Evolutionary conservation across 805 yeast species (phyloP).

Genomic region (Cyberlindnera subsufficiens): DNA sequence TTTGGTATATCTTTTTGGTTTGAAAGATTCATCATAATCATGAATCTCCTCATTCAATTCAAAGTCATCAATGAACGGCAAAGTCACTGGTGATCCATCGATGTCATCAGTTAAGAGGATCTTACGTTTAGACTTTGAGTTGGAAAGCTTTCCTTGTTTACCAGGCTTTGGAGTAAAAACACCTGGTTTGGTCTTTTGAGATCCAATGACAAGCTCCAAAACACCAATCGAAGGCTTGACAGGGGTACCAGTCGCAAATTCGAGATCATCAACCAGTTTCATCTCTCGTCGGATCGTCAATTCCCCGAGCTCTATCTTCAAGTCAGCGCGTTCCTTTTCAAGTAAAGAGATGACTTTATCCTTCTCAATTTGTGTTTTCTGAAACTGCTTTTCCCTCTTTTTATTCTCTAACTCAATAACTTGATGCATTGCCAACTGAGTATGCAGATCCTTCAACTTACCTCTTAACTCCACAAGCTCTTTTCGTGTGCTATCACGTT

Average conservation of each 20-base stretch:
- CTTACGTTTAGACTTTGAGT: slow-evolving; percentile 17
- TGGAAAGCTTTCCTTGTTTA: background rate
- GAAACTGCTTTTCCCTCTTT: slow-evolving; percentile 14
- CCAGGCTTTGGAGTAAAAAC: background rate
- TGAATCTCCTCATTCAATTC: slow-evolving; percentile 12
- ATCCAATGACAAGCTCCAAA: background rate
- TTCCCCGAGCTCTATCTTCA: slow-evolving; percentile 4
- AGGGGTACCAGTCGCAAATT: background rate
- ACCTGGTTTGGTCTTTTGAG: background rate
- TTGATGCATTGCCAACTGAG: slow-evolving; percentile 3
- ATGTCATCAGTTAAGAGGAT: slow-evolving; percentile 27
- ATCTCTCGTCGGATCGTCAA: background rate
- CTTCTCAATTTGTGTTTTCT: slow-evolving; percentile 1
- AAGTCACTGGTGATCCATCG: background rate
- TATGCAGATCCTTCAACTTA: slow-evolving; percentile 15
- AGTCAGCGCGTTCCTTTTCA: slow-evolving; percentile 4
- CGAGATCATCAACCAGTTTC: background rate
- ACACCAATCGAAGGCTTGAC: too few species aligned
- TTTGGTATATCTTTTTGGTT: slow-evolving; percentile 18
- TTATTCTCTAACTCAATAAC: slow-evolving; percentile 2
- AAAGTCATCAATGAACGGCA: slow-evolving; percentile 14
- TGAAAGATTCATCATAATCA: slow-evolving; percentile 1
- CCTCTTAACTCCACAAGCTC: slow-evolving; percentile 13
- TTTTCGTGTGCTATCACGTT: slow-evolving; percentile 24
- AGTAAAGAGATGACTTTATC: background rate